Percentiles rank a stretch among this genome's conserved stretches.
Conservation (phyloP, 208 protist species). For the Trypanosoma avium region DNA sequence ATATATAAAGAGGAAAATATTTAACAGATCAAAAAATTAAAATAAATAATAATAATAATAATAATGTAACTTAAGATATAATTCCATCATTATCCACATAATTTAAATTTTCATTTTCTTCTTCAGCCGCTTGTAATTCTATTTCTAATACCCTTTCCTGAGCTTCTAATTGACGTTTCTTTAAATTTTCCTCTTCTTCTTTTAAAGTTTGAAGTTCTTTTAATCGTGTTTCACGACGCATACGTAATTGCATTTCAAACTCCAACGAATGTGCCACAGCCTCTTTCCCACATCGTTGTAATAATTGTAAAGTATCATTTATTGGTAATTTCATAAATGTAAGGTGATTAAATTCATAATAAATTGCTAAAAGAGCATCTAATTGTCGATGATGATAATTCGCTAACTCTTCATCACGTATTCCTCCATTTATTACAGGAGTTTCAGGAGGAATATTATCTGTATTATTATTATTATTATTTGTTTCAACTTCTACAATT, state of each 20-base stretch:
- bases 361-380: slow-evolving; percentile 61
- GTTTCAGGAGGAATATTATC: background rate
- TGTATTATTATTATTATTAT: background rate
- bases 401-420: slow-evolving; percentile 31
- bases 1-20: no score
- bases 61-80: no score
- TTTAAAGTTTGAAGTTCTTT: slow-evolving; percentile 42
- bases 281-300: slow-evolving; percentile 74
- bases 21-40: slow-evolving; percentile 1
- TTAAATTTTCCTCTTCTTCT: slow-evolving; percentile 36
- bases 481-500: background rate
- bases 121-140: slow-evolving; percentile 38
- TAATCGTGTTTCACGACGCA: slow-evolving; percentile 41
- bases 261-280: slow-evolving; percentile 69
- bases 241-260: slow-evolving; percentile 71
- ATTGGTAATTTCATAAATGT: slow-evolving; percentile 85
- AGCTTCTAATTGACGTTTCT: slow-evolving; percentile 30
- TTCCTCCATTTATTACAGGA: background rate
- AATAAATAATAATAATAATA: no score
- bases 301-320: slow-evolving; percentile 73
- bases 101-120: slow-evolving; percentile 26
- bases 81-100: slow-evolving; percentile 3
- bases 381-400: slow-evolving; percentile 79
- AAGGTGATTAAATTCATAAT: slow-evolving; percentile 89
- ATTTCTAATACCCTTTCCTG: slow-evolving; percentile 16